Evolutionary conservation across 805 yeast species (phyloP).

Genomic region (Wickerhamiella azyma): DNA sequence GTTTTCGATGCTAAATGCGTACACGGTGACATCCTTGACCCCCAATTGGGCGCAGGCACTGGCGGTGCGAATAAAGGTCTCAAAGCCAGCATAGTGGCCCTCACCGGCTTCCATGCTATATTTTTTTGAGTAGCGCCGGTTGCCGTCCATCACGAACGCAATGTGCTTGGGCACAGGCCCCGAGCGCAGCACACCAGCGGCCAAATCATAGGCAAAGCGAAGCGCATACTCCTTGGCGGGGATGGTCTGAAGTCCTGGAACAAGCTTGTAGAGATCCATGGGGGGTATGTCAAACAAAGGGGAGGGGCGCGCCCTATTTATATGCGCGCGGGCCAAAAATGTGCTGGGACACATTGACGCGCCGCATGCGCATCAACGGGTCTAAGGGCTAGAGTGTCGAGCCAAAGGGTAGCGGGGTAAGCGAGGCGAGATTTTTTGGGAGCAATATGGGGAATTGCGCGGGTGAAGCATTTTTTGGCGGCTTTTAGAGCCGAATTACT

Average conservation of each 20-base stretch:
- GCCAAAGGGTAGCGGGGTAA: no score
- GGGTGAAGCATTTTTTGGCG: no score
- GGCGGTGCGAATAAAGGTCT: slow-evolving; percentile 50
- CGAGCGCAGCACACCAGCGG: slow-evolving; percentile 7
- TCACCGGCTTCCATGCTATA: slow-evolving; percentile 58
- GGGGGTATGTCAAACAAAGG: background rate
- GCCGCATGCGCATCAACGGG: background rate
- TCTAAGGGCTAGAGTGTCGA: background rate
- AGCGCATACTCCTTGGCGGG: slow-evolving; percentile 17
- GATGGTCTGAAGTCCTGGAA: slow-evolving; percentile 7
- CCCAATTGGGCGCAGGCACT: slow-evolving; percentile 71
- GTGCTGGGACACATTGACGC: background rate
- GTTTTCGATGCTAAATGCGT: slow-evolving; percentile 92
- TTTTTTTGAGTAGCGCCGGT: slow-evolving; percentile 70
- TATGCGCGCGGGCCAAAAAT: background rate
- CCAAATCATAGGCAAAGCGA: slow-evolving; percentile 18
- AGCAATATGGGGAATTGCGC: no score
- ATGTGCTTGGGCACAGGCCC: slow-evolving; percentile 82
- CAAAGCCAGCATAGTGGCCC: slow-evolving; percentile 86
- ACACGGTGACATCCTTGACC: slow-evolving; percentile 72
- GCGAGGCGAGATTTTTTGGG: no score
- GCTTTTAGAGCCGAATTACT: no score
- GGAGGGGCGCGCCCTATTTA: background rate
- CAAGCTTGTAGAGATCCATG: slow-evolving; percentile 2
- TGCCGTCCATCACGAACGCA: slow-evolving; percentile 96